phyloP scores from a whole-genome alignment of 2,329 filamentous ascomycete genomes.

The Immersiporthe knoxdaviesiana region DNA sequence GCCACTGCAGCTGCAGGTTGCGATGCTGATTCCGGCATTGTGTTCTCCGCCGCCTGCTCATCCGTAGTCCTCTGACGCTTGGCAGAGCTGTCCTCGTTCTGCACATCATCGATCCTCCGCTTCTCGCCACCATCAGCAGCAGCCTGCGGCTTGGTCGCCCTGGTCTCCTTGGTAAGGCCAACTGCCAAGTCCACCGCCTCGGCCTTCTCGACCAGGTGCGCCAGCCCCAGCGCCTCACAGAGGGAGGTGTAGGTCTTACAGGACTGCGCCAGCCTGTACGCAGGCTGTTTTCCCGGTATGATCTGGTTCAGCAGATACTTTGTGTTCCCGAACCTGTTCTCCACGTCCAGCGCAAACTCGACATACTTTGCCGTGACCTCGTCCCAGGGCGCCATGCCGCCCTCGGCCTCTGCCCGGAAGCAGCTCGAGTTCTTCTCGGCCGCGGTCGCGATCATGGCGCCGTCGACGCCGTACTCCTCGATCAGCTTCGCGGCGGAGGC shows the following conservation, averaged over 20 bases:
- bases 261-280: slow-evolving; percentile 63
- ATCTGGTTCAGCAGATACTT: slow-evolving; percentile 88
- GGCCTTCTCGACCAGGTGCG: slow-evolving; percentile 66
- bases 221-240: slow-evolving; percentile 67
- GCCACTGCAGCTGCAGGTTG: slow-evolving; percentile 19
- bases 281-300: slow-evolving; percentile 76
- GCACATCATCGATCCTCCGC: slow-evolving; percentile 13
- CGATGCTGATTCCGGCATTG: slow-evolving; percentile 7
- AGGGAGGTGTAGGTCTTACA: slow-evolving; percentile 73
- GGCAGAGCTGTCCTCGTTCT: neutral
- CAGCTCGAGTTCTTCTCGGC: slow-evolving; percentile 91
- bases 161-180: slow-evolving; percentile 58
- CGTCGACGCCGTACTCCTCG: slow-evolving; percentile 81
- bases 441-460: slow-evolving; percentile 94
- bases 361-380: slow-evolving; percentile 80
- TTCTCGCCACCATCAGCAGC: slow-evolving; percentile 14
- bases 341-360: slow-evolving; percentile 70
- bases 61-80: slow-evolving; percentile 19
- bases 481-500: slow-evolving; percentile 74
- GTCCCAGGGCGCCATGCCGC: slow-evolving; percentile 73
- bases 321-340: slow-evolving; percentile 90
- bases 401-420: slow-evolving; percentile 71
- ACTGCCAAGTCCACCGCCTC: slow-evolving; percentile 66
- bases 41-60: slow-evolving; percentile 7
- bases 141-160: slow-evolving; percentile 26